phyloP scores from a whole-genome alignment of 192 early-diverging fungal genomes.

The Coemansia furcata region DNA sequence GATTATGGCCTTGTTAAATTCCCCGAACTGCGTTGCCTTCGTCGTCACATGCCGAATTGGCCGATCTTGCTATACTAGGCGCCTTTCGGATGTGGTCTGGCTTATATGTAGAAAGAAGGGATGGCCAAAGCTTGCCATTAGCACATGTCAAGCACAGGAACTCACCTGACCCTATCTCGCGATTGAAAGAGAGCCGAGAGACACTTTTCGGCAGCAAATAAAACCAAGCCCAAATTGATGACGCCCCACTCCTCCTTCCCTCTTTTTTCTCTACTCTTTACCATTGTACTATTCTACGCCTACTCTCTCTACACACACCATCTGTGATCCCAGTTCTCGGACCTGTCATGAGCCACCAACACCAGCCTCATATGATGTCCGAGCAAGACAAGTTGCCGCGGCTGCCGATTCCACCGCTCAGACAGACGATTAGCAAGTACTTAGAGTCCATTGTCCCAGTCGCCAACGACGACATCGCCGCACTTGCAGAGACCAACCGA shows the following conservation, averaged over 20 bases:
- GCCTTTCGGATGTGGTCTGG: neutral
- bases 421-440: slow-evolving; percentile 58
- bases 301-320: neutral
- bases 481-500: slow-evolving; percentile 50
- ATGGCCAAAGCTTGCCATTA: neutral
- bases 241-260: neutral
- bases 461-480: slow-evolving; percentile 48
- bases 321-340: neutral
- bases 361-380: slow-evolving; percentile 15
- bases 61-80: neutral
- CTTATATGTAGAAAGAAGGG: neutral
- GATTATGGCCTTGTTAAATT: neutral
- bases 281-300: neutral
- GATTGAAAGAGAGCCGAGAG: neutral
- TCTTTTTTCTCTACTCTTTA: neutral
- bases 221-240: neutral
- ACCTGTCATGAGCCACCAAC: slow-evolving; percentile 2
- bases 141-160: neutral
- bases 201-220: neutral
- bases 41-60: neutral
- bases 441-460: slow-evolving; percentile 60
- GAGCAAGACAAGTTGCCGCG: slow-evolving; percentile 50
- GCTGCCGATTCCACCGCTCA: slow-evolving; percentile 63
- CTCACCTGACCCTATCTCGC: neutral
- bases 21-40: neutral